Evolutionary conservation across 192 early-diverging fungal genomes (phyloP).

Genomic region (Linnemannia elongata): DNA sequence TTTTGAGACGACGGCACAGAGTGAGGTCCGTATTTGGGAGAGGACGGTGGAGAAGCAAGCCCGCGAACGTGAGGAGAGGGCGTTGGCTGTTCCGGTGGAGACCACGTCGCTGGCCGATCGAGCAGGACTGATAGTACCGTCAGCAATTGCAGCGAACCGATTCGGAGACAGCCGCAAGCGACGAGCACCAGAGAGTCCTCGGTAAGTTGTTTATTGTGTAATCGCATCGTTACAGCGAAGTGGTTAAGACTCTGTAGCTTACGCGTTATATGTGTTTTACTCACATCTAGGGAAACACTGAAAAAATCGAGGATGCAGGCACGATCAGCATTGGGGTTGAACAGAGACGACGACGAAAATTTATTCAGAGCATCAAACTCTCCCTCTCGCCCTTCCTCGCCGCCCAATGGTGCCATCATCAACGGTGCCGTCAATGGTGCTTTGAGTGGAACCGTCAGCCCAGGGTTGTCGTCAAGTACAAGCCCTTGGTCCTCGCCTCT

Average conservation of each 20-base stretch:
- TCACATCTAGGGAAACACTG: not conserved
- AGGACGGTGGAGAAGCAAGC: slow-evolving; percentile 4
- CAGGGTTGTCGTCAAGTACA: not conserved
- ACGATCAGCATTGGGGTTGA: not conserved
- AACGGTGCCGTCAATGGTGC: not conserved
- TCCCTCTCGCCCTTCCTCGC: not conserved
- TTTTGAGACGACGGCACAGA: slow-evolving; percentile 15
- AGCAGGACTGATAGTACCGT: not conserved
- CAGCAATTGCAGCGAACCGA: not conserved
- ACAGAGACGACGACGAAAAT: not conserved
- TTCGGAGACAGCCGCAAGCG: slow-evolving; percentile 35
- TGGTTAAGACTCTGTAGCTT: not conserved
- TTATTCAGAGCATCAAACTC: not conserved
- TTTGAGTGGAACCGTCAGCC: not conserved
- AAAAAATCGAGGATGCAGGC: slow-evolving; percentile 7
- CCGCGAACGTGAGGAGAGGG: slow-evolving; percentile 17
- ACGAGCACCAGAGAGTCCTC: slow-evolving; percentile 23
- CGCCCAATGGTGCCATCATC: not conserved
- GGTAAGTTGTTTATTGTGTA: not conserved
- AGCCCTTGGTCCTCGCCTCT: not conserved
- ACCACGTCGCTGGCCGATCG: not conserved
- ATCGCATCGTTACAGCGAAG: not conserved
- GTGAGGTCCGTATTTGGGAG: slow-evolving; percentile 18
- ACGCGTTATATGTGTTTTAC: not conserved
- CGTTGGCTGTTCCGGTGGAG: not conserved